These are phyloP conservation scores for Alternaria ethzedia DNA, from an alignment of 2,329 filamentous ascomycete genomes.

Conservation along the genomic window DNA sequence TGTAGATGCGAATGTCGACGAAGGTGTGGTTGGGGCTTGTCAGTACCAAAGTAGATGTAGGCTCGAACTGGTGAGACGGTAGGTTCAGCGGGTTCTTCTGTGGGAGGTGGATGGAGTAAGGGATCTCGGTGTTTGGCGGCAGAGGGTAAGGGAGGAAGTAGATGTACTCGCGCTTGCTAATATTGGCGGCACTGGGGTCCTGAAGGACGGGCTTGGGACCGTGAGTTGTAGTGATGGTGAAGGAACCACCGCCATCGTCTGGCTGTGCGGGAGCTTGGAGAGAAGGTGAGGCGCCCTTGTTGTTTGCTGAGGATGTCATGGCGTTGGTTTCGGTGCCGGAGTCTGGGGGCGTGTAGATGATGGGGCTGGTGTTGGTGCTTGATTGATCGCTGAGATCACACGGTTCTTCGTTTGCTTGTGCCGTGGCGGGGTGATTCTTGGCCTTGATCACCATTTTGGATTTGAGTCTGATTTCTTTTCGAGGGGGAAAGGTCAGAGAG, in stretches of 20 bases:
- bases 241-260: slow-evolving; percentile 1
- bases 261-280: background rate
- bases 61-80: slow-evolving; percentile 52
- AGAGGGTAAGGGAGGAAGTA: slow-evolving; percentile 59
- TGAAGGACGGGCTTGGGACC: background rate
- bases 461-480: background rate
- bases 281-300: background rate
- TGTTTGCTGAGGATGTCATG: background rate
- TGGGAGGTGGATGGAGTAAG: slow-evolving; percentile 38
- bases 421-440: background rate
- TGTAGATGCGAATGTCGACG: slow-evolving; percentile 66
- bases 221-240: slow-evolving; percentile 4
- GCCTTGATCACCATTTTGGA: background rate
- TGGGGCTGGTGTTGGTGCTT: background rate
- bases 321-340: background rate
- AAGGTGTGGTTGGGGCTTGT: slow-evolving; percentile 65
- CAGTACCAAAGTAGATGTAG: slow-evolving; percentile 69
- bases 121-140: slow-evolving; percentile 28
- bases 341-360: slow-evolving; percentile 11
- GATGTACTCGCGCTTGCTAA: slow-evolving; percentile 60
- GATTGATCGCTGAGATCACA: background rate
- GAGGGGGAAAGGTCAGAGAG: background rate
- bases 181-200: slow-evolving; percentile 7
- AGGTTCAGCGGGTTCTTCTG: slow-evolving; percentile 33
- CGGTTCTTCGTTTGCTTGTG: background rate